These are phyloP conservation scores for Chalciporus sphaerocephalus DNA, from an alignment of 768 basidiomycete genomes.

Conservation along the genomic window DNA sequence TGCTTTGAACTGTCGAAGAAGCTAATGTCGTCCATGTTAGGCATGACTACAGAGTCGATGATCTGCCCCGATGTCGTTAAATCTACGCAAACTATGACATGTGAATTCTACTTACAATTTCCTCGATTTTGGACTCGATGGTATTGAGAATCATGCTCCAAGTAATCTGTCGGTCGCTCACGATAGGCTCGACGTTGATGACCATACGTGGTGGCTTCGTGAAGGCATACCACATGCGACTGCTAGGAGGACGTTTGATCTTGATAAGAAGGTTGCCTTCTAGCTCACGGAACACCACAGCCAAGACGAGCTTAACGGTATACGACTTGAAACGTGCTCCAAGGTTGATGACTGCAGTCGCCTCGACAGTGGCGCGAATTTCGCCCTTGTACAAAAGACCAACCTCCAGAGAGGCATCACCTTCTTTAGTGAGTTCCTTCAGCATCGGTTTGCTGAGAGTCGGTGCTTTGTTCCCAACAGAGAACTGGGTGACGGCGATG, in stretches of 20 bases:
- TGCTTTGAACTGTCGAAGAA: constrained; percentile 80
- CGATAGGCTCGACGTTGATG: constrained; percentile 86
- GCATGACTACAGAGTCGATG: constrained; percentile 88
- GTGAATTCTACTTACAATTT: constrained; percentile 61
- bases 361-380: constrained; percentile 83
- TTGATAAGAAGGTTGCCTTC: constrained; percentile 89
- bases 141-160: constrained; percentile 89
- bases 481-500: constrained; percentile 82
- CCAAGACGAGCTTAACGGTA: constrained; percentile 83
- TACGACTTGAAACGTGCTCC: constrained; percentile 85
- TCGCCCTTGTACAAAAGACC: constrained; percentile 83
- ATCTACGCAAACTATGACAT: neutral
- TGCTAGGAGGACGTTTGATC: constrained; percentile 92
- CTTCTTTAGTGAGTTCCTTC: constrained; percentile 92
- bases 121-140: constrained; percentile 84
- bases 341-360: constrained; percentile 81
- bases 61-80: constrained; percentile 53
- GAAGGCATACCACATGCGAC: constrained; percentile 91
- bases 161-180: constrained; percentile 90
- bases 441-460: constrained; percentile 96
- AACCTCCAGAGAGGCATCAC: constrained; percentile 86
- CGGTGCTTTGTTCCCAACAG: constrained; percentile 78
- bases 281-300: constrained; percentile 81
- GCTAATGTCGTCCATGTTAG: constrained; percentile 97
- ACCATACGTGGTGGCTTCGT: constrained; percentile 86